Percentiles rank a stretch among this genome's conserved stretches.
These are phyloP conservation scores for Fraxinus anomala DNA, from an alignment of 257 asterid genomes.

Conservation along the genomic window DNA sequence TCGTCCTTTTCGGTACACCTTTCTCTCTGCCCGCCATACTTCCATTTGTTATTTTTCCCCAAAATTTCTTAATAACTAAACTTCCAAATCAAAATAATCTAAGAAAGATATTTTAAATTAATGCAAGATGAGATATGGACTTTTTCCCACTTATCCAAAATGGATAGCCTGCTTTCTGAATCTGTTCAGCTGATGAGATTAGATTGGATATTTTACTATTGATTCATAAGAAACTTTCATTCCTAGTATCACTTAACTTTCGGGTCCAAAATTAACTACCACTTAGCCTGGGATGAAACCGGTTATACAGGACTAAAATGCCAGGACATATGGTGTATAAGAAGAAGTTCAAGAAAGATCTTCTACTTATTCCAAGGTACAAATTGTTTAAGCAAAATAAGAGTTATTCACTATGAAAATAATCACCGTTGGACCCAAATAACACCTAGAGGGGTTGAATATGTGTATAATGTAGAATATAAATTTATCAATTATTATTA, in stretches of 20 bases:
- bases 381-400: no score
- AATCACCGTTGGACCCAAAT: no score
- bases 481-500: no score
- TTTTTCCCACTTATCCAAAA: neutral
- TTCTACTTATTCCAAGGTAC: no score
- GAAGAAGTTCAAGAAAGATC: no score
- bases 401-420: no score
- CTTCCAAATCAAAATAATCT: neutral
- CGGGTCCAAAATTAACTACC: neutral
- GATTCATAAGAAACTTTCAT: no score
- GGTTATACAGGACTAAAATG: no score
- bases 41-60: neutral
- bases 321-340: no score
- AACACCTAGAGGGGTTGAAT: no score
- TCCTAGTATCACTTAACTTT: neutral
- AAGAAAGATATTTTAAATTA: neutral
- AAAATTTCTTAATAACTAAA: neutral
- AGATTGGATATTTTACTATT: neutral
- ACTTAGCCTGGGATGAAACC: no score
- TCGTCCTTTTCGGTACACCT: slow-evolving; percentile 71
- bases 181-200: neutral
- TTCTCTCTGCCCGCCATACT: neutral
- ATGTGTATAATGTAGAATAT: no score
- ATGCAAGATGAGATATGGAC: neutral
- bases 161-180: neutral